These are phyloP conservation scores for Dictyostelium purpureum DNA, from an alignment of 78 protist genomes.

Conservation along the genomic window DNA sequence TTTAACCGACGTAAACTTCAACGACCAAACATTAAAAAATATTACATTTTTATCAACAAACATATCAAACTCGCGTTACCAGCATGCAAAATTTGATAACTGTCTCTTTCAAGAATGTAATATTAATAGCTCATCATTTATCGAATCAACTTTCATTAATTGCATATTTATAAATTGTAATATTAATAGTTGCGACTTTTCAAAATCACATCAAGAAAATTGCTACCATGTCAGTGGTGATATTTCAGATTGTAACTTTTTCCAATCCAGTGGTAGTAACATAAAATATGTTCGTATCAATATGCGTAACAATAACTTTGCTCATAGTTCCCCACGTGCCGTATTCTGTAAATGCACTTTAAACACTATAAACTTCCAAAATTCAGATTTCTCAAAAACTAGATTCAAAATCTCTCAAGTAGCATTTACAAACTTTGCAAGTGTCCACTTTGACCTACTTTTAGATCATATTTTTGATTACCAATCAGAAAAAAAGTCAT, in stretches of 20 bases:
- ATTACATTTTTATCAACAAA: not conserved
- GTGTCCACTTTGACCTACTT: not conserved
- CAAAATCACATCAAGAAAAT: not conserved
- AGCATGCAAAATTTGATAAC: not conserved
- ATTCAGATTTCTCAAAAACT: not conserved
- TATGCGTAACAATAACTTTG: not conserved
- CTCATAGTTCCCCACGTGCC: not conserved
- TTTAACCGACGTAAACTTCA: not conserved
- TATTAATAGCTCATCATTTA: not conserved
- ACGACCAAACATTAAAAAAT: not conserved
- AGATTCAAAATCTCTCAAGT: constrained; percentile 18
- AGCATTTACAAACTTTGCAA: not conserved
- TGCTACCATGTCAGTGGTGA: not conserved
- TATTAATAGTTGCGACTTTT: not conserved
- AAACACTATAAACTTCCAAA: not conserved
- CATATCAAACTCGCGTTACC: not conserved
- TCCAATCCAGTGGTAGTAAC: not conserved
- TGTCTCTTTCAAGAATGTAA: not conserved
- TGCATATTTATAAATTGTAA: constrained; percentile 6
- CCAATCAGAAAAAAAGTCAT: not conserved
- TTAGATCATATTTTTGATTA: constrained; percentile 1
- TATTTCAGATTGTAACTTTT: constrained; percentile 9
- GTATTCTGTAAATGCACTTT: not conserved
- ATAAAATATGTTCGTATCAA: not conserved
- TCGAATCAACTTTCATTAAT: not conserved